Base-by-base conservation (phyloP, 208 protist genomes). In the Leishmania tropica region DNA sequence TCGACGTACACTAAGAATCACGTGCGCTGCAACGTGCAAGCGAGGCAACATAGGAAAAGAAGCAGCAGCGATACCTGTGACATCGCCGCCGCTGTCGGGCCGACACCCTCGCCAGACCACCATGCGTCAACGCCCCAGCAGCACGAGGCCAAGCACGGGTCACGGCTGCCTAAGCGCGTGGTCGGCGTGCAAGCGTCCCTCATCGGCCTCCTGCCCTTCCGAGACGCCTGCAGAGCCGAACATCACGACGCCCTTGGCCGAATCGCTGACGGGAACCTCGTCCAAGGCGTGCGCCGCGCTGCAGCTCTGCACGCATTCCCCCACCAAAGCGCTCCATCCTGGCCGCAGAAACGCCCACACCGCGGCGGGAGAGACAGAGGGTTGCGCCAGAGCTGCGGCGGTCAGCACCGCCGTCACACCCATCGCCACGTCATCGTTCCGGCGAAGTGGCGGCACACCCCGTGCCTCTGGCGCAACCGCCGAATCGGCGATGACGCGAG, bases 251-350 rank as follows among this genome's bases (percentile, higher is more conserved):
- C 13, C 73, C 75, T 67, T 24, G 21, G 13, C 35, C 1, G 21
- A 37, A 17, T 67, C 56, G 17, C 21, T 31, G 17, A 28, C 45
- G 45, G 13, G 40, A 74, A 19, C 56, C 37, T 40, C 37, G 35
- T 78, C 75, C 21, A 78, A 65, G 56, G 28, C 10, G 56, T 86
- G 78, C 56, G 74, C 73, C 1, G 83, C 62, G 0, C 75, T 86
- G 64, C 83, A 83, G 83, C 83, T 86, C 75, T 83, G 80, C 75
- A 80, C 83, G 11, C 21, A 83, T 67, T 15, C 83, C 10, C 83
- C 78, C 42, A 62, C 78, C 2, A 80, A 79, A 53, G 47, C 72
- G 31, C 56, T 77, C 62, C 24, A 73, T 31, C 62, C 56, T 1
- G 19, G 24, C 31, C 51, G 60, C 21, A 21, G 1, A 17, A 60